Conservation (phyloP, 108 stramenopile genomes). For the Tribonema minus region DNA sequence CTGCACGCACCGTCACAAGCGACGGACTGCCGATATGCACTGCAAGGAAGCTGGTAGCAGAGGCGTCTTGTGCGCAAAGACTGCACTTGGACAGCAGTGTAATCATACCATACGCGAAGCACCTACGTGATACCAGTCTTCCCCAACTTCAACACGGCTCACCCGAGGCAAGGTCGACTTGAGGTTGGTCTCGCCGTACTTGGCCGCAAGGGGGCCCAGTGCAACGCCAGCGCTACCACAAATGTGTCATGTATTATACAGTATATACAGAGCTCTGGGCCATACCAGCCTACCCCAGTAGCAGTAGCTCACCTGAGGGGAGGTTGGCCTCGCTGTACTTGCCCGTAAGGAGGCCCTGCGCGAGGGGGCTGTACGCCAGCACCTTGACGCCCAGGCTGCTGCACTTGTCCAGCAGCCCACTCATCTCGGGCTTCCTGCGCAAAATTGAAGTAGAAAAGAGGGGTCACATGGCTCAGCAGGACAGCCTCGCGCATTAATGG, state of each 20-base stretch:
- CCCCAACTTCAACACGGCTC: not conserved
- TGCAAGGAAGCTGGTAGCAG: too few relatives aligned
- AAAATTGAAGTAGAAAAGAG: too few relatives aligned
- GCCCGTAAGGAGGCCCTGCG: constrained; percentile 47
- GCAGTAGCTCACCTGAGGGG: constrained; percentile 53
- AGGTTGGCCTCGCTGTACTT: constrained; percentile 19
- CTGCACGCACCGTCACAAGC: too few relatives aligned
- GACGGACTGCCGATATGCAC: too few relatives aligned
- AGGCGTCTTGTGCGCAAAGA: too few relatives aligned
- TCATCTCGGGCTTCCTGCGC: constrained; percentile 18
- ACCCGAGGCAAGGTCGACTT: not conserved
- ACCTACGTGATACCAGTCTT: too few relatives aligned
- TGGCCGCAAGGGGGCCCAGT: not conserved
- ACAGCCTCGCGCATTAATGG: too few relatives aligned
- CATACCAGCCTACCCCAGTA: too few relatives aligned
- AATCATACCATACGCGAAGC: too few relatives aligned
- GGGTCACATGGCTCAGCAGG: too few relatives aligned
- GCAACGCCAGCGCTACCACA: not conserved
- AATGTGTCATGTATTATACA: not conserved
- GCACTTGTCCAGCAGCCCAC: constrained; percentile 27
- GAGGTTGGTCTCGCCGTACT: not conserved
- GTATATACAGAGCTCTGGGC: constrained; percentile 17
- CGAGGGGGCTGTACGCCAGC: constrained; percentile 48
- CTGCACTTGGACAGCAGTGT: too few relatives aligned
- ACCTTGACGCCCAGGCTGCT: constrained; percentile 26